Percentiles rank a stretch among this genome's conserved stretches.
Evolutionary conservation across 306 rosid genomes (phyloP).

Genomic region (Pyrus communis): DNA sequence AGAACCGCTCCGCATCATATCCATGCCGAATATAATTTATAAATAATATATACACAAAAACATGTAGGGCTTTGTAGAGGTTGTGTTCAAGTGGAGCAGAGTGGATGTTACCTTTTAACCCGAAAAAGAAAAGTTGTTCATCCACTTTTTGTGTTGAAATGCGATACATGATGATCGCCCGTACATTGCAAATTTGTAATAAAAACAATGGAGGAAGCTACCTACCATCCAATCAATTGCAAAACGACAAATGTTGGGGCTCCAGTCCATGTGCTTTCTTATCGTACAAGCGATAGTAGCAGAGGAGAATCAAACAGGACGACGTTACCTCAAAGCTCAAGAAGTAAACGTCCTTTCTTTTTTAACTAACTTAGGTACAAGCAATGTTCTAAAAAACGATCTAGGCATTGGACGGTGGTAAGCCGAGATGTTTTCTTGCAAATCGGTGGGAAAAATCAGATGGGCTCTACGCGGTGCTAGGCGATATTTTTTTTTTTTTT

Average conservation of each 20-base stretch:
- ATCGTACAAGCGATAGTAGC: background rate
- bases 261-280: background rate
- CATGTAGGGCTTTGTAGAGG: background rate
- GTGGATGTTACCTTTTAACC: too few relatives aligned
- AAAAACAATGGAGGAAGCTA: background rate
- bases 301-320: too few relatives aligned
- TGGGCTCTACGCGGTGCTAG: too few relatives aligned
- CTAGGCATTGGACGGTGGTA: too few relatives aligned
- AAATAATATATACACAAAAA: background rate
- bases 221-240: background rate
- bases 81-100: background rate
- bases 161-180: background rate
- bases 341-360: too few relatives aligned
- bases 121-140: background rate
- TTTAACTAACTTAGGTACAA: too few relatives aligned
- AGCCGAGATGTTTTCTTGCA: too few relatives aligned
- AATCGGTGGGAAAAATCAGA: too few relatives aligned
- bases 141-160: background rate
- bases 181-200: background rate
- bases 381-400: too few relatives aligned
- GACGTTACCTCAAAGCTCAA: too few relatives aligned
- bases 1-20: background rate
- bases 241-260: background rate
- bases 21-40: background rate
- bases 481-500: too few relatives aligned